phyloP scores from a whole-genome alignment of 2,329 filamentous ascomycete genomes.

The Aspergillus bombycis region DNA sequence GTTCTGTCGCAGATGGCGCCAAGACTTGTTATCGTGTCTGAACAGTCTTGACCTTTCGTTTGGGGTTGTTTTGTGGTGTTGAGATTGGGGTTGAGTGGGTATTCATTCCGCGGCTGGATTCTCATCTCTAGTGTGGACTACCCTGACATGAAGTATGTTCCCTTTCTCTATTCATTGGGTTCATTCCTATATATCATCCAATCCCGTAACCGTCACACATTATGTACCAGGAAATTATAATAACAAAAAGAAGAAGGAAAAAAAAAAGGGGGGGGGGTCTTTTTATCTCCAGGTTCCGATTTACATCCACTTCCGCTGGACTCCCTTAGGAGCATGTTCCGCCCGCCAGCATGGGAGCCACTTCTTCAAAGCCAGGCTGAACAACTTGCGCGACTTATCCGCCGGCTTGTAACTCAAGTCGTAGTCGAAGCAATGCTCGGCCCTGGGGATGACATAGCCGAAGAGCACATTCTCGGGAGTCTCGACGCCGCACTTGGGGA shows the following conservation, averaged over 20 bases:
- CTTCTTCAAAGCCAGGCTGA: slow-evolving; percentile 44
- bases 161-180: neutral
- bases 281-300: too few species aligned
- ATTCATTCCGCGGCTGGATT: too few species aligned
- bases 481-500: slow-evolving; percentile 48
- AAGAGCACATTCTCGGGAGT: slow-evolving; percentile 47
- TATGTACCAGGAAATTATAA: neutral
- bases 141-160: too few species aligned
- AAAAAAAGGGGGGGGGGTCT: too few species aligned
- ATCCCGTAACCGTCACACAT: neutral
- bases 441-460: slow-evolving; percentile 49
- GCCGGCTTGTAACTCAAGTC: slow-evolving; percentile 36
- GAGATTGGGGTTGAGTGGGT: too few species aligned
- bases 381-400: slow-evolving; percentile 39
- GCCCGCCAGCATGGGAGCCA: slow-evolving; percentile 40
- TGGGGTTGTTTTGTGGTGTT: too few species aligned
- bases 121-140: too few species aligned
- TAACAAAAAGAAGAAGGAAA: neutral
- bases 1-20: too few species aligned
- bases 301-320: neutral
- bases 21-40: too few species aligned
- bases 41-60: too few species aligned
- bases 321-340: neutral
- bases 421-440: slow-evolving; percentile 56
- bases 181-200: neutral